Conservation (phyloP, 225 moss, liverwort and hornwort genomes). For the Thuidium tamariscinum region DNA sequence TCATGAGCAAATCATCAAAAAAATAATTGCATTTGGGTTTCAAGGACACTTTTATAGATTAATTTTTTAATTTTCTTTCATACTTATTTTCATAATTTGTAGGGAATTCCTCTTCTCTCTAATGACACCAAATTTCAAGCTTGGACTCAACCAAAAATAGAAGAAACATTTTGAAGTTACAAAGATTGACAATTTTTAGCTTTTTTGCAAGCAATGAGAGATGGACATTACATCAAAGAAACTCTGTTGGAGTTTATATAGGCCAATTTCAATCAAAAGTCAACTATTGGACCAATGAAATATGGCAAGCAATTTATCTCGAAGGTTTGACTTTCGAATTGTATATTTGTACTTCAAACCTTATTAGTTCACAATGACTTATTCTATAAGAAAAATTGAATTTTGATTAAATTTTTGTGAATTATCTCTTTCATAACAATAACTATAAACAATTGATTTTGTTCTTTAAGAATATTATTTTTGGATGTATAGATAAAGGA, state of each 20-base stretch:
- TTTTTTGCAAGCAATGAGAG: background rate
- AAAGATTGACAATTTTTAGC: background rate
- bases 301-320: background rate
- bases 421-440: background rate
- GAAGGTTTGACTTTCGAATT: background rate
- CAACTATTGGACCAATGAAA: background rate
- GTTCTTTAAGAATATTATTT: background rate
- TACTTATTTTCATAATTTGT: background rate
- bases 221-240: fast-evolving
- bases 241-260: background rate
- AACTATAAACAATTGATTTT: background rate
- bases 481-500: background rate
- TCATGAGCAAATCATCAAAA: background rate
- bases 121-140: background rate
- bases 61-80: too few relatives aligned
- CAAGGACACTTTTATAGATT: background rate
- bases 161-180: too few relatives aligned
- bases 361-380: background rate
- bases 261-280: background rate
- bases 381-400: background rate
- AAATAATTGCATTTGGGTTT: background rate
- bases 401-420: background rate
- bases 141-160: background rate
- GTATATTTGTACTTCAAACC: background rate
- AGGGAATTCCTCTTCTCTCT: background rate